These are phyloP conservation scores for Fraxinus latifolia DNA, from an alignment of 305 asterid species.

Conservation along the genomic window DNA sequence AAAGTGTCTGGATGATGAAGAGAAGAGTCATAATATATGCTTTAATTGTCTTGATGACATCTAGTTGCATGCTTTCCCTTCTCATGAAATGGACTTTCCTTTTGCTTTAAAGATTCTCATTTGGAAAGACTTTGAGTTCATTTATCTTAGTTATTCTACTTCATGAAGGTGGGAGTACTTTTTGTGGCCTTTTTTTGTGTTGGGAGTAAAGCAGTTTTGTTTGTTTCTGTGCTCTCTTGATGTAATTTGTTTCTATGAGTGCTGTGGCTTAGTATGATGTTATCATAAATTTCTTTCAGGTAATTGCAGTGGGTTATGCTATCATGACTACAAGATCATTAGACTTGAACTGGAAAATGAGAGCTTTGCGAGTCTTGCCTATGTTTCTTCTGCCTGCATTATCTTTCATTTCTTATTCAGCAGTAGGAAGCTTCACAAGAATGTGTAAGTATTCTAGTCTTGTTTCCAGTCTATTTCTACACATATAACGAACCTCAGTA, in stretches of 20 bases:
- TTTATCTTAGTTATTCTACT: too few relatives aligned
- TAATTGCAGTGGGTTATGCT: slow-evolving; percentile 31
- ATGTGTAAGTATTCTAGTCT: slow-evolving; percentile 36
- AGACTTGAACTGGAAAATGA: slow-evolving; percentile 45
- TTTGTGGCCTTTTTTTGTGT: not conserved
- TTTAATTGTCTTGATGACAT: too few relatives aligned
- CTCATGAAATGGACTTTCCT: too few relatives aligned
- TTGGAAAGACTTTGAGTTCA: too few relatives aligned
- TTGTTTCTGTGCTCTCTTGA: not conserved
- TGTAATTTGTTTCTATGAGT: not conserved
- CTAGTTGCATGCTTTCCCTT: too few relatives aligned
- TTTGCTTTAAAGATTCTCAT: too few relatives aligned
- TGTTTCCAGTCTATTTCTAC: not conserved
- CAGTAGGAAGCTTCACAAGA: slow-evolving; percentile 31
- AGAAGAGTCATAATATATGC: too few relatives aligned
- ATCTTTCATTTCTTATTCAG: slow-evolving; percentile 32
- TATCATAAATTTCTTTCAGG: slow-evolving; percentile 21
- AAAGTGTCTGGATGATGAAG: too few relatives aligned
- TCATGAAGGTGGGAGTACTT: too few relatives aligned
- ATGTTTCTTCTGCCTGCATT: slow-evolving; percentile 44
- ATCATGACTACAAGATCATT: slow-evolving; percentile 34
- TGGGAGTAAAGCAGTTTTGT: not conserved
- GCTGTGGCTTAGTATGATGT: not conserved
- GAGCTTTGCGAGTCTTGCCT: slow-evolving; percentile 46
- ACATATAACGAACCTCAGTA: not conserved